These are phyloP conservation scores for Lotus japonicus DNA, from an alignment of 306 rosid genomes.

Conservation along the genomic window DNA sequence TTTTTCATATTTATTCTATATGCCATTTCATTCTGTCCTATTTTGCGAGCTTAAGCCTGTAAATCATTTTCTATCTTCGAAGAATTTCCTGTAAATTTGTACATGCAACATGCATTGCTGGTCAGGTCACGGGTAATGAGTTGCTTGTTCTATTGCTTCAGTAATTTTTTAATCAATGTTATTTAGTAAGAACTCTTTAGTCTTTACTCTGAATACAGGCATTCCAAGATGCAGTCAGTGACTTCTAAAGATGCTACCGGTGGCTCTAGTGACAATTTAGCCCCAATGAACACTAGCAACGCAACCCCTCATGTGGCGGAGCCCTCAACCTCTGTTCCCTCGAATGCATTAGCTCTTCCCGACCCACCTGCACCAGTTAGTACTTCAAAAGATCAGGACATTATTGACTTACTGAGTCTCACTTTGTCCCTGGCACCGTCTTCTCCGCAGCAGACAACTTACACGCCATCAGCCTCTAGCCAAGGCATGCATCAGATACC, in stretches of 20 bases:
- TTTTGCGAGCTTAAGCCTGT: neutral
- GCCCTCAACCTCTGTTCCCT: slow-evolving; percentile 34
- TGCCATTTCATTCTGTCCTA: neutral
- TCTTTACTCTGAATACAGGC: slow-evolving; percentile 47
- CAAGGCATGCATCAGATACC: slow-evolving; percentile 50
- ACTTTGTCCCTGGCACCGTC: slow-evolving; percentile 51
- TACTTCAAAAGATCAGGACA: slow-evolving; percentile 66
- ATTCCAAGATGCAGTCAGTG: slow-evolving; percentile 42
- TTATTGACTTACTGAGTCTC: slow-evolving; percentile 80
- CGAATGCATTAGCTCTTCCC: slow-evolving; percentile 57
- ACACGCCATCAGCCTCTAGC: slow-evolving; percentile 33
- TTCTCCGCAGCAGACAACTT: slow-evolving; percentile 34
- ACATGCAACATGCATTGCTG: neutral
- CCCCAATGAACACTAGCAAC: slow-evolving; percentile 23
- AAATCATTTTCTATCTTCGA: neutral
- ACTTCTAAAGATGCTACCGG: slow-evolving; percentile 39
- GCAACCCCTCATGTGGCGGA: slow-evolving; percentile 29
- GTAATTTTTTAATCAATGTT: neutral
- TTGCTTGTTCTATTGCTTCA: neutral
- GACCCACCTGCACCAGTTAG: slow-evolving; percentile 56
- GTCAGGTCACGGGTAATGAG: neutral
- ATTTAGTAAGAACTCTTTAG: slow-evolving; percentile 12
- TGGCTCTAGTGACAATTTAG: slow-evolving; percentile 28
- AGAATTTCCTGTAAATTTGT: neutral
- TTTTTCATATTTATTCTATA: neutral